phyloP scores from a whole-genome alignment of 768 basidiomycete species.

The Xerocomellus amylosporus region DNA sequence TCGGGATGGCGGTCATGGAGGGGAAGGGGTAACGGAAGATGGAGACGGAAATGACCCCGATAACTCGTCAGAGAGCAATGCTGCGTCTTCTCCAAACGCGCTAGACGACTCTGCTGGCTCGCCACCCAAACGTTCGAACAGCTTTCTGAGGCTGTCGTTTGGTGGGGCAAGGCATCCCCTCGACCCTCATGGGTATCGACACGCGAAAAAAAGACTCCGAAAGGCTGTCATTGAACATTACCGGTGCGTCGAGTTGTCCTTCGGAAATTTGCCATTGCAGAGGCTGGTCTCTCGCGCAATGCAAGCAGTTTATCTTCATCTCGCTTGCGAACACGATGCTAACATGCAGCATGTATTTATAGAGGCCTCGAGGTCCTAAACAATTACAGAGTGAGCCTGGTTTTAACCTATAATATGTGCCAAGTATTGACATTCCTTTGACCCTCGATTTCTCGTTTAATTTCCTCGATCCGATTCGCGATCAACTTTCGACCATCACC shows the following conservation, averaged over 20 bases:
- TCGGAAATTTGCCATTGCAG: background rate
- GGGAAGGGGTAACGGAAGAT: background rate
- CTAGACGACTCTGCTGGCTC: background rate
- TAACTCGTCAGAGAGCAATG: background rate
- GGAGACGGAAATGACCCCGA: background rate
- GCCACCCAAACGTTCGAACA: background rate
- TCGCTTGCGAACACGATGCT: slow-evolving; percentile 1
- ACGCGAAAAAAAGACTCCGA: slow-evolving; percentile 80
- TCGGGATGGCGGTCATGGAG: background rate
- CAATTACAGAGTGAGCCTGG: slow-evolving; percentile 68
- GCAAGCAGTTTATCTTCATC: background rate
- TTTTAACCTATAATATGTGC: background rate
- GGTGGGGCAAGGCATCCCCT: slow-evolving; percentile 21
- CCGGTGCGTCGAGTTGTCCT: slow-evolving; percentile 39
- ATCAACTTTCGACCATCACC: too few species aligned
- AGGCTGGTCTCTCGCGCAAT: background rate
- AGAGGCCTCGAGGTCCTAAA: slow-evolving; percentile 82
- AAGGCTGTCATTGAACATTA: slow-evolving; percentile 83
- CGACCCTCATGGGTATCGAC: slow-evolving; percentile 75
- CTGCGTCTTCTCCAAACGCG: background rate
- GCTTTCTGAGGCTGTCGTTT: background rate
- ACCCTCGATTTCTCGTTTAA: background rate
- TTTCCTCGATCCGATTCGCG: too few species aligned
- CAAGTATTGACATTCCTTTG: background rate
- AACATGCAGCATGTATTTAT: slow-evolving; percentile 4